Percentiles rank a stretch among this genome's conserved stretches.
These are phyloP conservation scores for Noccaea bulbosa DNA, from an alignment of 345 rosid species.

Conservation along the genomic window DNA sequence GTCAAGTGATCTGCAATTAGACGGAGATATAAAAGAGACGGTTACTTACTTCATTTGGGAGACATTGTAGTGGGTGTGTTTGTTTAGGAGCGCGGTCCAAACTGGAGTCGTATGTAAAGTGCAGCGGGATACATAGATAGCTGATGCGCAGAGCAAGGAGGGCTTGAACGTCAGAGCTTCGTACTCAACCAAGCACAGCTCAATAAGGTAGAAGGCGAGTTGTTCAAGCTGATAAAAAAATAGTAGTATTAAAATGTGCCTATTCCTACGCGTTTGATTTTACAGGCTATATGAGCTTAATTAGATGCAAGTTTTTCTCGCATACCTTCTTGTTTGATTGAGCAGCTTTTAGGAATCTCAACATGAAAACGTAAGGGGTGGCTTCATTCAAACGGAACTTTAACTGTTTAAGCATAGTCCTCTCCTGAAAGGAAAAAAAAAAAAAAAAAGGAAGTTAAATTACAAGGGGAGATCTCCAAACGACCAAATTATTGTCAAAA, in stretches of 20 bases:
- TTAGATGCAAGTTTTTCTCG: background rate
- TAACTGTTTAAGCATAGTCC: constrained; percentile 67
- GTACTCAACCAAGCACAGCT: constrained; percentile 79
- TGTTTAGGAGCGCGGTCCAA: constrained; percentile 76
- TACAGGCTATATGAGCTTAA: background rate
- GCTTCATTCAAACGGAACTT: constrained; percentile 87
- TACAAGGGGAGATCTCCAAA: background rate
- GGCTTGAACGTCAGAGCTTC: constrained; percentile 81
- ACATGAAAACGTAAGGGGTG: constrained; percentile 91
- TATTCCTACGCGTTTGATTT: constrained; percentile 9
- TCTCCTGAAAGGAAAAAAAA: constrained; percentile 59
- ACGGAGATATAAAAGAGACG: constrained; percentile 14
- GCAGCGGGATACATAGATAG: constrained; percentile 77
- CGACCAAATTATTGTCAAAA: background rate
- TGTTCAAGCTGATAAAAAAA: constrained; percentile 67
- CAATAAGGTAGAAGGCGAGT: constrained; percentile 82
- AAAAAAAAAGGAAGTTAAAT: background rate
- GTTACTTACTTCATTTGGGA: constrained; percentile 65
- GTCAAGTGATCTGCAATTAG: constrained; percentile 10
- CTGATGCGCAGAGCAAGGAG: constrained; percentile 89
- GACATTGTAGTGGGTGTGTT: constrained; percentile 65
- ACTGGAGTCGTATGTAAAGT: constrained; percentile 65
- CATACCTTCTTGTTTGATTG: constrained; percentile 72
- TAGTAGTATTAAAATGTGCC: constrained; percentile 7
- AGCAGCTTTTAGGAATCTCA: constrained; percentile 95